These are phyloP conservation scores for Penstemon eatonii DNA, from an alignment of 257 asterid genomes.

Conservation along the genomic window DNA sequence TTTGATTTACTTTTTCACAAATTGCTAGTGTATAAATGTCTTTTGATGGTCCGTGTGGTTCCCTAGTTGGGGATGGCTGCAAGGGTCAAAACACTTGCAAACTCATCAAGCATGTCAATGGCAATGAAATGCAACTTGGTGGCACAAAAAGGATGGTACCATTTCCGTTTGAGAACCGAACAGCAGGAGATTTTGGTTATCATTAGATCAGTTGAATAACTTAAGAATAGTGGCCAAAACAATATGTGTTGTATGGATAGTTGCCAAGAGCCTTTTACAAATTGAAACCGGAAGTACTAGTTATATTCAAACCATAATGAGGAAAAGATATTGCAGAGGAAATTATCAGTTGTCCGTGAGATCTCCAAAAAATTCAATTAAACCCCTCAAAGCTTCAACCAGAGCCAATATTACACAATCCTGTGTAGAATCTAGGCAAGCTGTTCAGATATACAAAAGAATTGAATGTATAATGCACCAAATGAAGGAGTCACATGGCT, in stretches of 20 bases:
- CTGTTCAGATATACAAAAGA: conserved; percentile 1
- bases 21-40: background rate
- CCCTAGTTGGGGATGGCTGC: background rate
- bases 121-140: background rate
- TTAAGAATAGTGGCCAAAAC: background rate
- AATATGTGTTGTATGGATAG: background rate
- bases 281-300: background rate
- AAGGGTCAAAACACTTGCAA: background rate
- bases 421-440: conserved; percentile 4
- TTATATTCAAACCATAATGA: background rate
- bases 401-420: conserved; percentile 1
- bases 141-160: background rate
- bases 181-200: background rate
- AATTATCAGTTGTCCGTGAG: background rate
- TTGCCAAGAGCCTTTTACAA: conserved; percentile 3
- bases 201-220: too few relatives aligned
- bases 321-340: background rate
- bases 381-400: background rate
- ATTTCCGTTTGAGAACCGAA: background rate
- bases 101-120: background rate
- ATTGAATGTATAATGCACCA: background rate
- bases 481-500: too few relatives aligned
- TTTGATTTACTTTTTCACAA: background rate
- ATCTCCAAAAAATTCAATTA: too few relatives aligned
- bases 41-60: background rate